Conservation (phyloP, 1,284 basidiomycete species). For the Rhizopogon parksii region DNA sequence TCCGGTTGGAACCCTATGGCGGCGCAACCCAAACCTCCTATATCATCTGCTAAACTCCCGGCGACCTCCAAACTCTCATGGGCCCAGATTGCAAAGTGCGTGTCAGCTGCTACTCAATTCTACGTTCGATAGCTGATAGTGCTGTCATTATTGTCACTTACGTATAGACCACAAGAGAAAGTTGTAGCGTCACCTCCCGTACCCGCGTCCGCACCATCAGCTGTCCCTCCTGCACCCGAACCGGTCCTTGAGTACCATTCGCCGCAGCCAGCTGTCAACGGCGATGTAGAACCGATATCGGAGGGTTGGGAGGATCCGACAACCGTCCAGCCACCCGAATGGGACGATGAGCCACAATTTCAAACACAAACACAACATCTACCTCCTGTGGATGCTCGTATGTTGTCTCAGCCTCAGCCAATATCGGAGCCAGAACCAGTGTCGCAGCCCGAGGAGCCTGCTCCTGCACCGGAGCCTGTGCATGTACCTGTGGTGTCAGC, state of each 20-base stretch:
- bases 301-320: constrained; percentile 69
- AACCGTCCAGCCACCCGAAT: constrained; percentile 60
- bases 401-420: constrained; percentile 22
- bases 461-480: neutral
- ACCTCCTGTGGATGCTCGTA: constrained; percentile 37
- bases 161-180: constrained; percentile 24
- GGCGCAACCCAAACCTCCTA: constrained; percentile 17
- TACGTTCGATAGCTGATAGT: constrained; percentile 5
- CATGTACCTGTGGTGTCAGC: neutral
- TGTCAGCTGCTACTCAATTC: constrained; percentile 11
- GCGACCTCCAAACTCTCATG: constrained; percentile 70
- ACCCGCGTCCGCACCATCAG: constrained; percentile 17
- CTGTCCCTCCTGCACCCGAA: constrained; percentile 19
- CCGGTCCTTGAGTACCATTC: constrained; percentile 23
- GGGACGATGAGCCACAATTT: constrained; percentile 63
- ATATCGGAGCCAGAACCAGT: constrained; percentile 15
- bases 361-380: constrained; percentile 28
- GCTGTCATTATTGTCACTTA: constrained; percentile 21
- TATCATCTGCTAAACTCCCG: constrained; percentile 44
- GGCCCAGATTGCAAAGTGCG: constrained; percentile 72
- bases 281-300: constrained; percentile 32
- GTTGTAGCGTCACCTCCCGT: constrained; percentile 16
- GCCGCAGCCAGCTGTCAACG: constrained; percentile 24
- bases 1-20: constrained; percentile 18
- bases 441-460: constrained; percentile 21